Evolutionary conservation across 2,329 filamentous ascomycete species (phyloP), one percentile per base, ranked within the genome.

Genomic region (Ophiostoma himal-ulmi): DNA sequence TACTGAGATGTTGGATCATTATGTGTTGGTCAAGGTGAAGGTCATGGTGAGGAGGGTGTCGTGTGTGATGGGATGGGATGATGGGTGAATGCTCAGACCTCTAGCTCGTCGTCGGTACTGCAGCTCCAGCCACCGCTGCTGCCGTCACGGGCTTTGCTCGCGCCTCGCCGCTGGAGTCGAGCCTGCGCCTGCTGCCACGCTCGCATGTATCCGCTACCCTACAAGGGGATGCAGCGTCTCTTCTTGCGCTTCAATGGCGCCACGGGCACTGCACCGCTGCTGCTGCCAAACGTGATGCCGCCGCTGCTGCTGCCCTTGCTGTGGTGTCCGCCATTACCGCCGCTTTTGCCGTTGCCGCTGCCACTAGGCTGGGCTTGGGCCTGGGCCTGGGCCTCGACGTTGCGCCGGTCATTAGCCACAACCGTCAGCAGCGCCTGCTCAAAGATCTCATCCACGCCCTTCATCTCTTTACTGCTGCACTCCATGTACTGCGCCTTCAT

Each of bases 401-500:
- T 89, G 78, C 88, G 89, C 76, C 84, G 82, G 78, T 93, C 92
- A 76, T 93, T 92, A 74, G 90, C 88, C 37, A 99, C 92, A 41
- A 95, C 93, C 68, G 91, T 94, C 77, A 94, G 88, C 78, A 99
- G 94, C 70, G 95, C 95, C 73, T 88, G 85, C 79, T 96, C 91
- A 81, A 99, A 99, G 78, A 98, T 95, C 77, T 98, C 94, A 79
- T 98, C 93, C 65, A 99, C 94, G 70, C 95, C 95, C 69, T 86
- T 88, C 90, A 96, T 95, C 81, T 97, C 95, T 82, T 98, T 98
- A 81, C 93, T 96, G 79, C 93, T 97, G 85, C 95, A 99, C 82
- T 99, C 95, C 87, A 97, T 94, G 83, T 99, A 99, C 77, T 89
- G 86, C 14, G 95, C 95, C 73, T 89, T 89, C 95, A 99, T 99